phyloP scores from a whole-genome alignment of 257 asterid species.

The Knoxia roxburghii region DNA sequence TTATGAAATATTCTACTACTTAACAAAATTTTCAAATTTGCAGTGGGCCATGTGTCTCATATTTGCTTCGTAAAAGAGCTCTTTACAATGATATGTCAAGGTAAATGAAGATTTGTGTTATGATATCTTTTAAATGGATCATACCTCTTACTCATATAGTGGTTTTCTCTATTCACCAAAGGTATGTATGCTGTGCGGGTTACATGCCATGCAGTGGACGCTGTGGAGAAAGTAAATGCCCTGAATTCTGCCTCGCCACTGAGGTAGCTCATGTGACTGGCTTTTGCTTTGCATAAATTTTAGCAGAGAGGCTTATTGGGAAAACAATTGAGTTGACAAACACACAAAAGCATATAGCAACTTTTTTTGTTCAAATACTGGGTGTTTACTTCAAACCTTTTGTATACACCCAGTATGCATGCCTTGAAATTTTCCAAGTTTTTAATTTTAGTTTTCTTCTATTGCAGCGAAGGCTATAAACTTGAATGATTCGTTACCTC shows the following conservation, averaged over 20 bases:
- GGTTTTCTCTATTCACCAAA: conserved; percentile 24
- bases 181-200: conserved; percentile 98
- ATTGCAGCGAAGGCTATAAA: background rate
- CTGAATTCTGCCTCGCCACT: conserved; percentile 94
- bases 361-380: too few species aligned
- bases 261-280: conserved; percentile 50
- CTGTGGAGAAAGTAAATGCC: conserved; percentile 97
- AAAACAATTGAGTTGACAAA: background rate
- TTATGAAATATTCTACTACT: background rate
- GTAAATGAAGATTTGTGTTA: conserved; percentile 33
- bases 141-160: conserved; percentile 8
- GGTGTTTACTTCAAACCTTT: background rate
- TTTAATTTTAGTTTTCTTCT: background rate
- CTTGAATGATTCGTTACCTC: background rate
- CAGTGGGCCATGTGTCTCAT: conserved; percentile 96
- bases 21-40: conserved; percentile 12
- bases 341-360: background rate
- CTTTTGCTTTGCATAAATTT: background rate
- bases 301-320: background rate
- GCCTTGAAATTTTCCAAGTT: background rate
- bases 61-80: conserved; percentile 94
- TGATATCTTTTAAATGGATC: conserved; percentile 2
- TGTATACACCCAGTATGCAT: background rate
- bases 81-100: conserved; percentile 98
- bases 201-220: conserved; percentile 99